phyloP scores from a whole-genome alignment of 305 asterid species.

The Fraxinus xanthoxyloides region DNA sequence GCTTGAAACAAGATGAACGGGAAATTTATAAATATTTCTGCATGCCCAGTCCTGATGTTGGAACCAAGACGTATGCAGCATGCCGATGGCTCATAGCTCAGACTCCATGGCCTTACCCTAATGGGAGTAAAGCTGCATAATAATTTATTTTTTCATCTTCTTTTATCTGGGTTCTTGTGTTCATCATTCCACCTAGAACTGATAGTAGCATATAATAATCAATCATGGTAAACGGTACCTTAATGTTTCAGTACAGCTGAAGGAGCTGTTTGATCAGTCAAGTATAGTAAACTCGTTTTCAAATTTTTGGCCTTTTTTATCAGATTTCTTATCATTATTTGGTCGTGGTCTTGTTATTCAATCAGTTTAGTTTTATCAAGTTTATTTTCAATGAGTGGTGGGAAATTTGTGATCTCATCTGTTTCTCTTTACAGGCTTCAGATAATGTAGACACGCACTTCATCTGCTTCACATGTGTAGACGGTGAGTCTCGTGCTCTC shows the following conservation, averaged over 20 bases:
- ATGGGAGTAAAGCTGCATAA: neutral
- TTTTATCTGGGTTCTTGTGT: neutral
- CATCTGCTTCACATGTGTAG: constrained; percentile 68
- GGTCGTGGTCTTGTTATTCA: neutral
- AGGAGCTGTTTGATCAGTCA: neutral
- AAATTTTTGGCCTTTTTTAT: neutral
- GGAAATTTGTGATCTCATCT: constrained; percentile 12
- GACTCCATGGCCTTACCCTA: neutral
- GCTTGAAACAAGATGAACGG: neutral
- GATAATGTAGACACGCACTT: constrained; percentile 73
- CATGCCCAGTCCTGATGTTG: neutral
- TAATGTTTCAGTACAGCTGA: neutral
- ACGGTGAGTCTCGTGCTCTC: constrained; percentile 46
- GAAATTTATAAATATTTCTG: neutral
- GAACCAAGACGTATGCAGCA: neutral
- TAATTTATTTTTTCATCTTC: neutral
- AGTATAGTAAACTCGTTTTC: neutral
- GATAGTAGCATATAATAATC: neutral
- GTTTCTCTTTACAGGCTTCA: constrained; percentile 44
- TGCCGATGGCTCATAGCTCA: neutral
- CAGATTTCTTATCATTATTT: neutral
- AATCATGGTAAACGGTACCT: neutral
- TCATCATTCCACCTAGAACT: neutral
- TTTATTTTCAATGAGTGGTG: neutral
- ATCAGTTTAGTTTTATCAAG: constrained; percentile 3